A percentile compares a stretch with the other conserved stretches of the same genome.
phyloP scores from a whole-genome alignment of 2,329 filamentous ascomycete species.

The Gremmenia infestans region DNA sequence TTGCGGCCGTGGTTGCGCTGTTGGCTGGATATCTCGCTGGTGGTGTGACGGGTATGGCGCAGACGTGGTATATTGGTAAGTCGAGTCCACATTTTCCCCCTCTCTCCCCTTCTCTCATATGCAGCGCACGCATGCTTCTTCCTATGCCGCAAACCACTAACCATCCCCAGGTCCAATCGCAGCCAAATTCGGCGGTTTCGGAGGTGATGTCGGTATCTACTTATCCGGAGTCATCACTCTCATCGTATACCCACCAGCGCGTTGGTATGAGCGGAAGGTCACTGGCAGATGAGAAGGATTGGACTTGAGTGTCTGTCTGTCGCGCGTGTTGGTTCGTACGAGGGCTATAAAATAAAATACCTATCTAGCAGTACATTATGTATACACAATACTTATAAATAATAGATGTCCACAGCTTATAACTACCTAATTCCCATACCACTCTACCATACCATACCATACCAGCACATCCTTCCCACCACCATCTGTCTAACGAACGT shows the following conservation, averaged over 20 bases:
- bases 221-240: slow-evolving; percentile 24
- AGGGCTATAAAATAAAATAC: no score
- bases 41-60: slow-evolving; percentile 29
- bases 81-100: not conserved
- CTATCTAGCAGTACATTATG: no score
- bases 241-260: slow-evolving; percentile 23
- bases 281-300: slow-evolving; percentile 17
- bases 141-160: not conserved
- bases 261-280: slow-evolving; percentile 27
- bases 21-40: slow-evolving; percentile 27
- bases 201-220: slow-evolving; percentile 30
- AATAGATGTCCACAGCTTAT: no score
- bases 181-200: slow-evolving; percentile 24
- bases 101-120: no score
- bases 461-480: no score
- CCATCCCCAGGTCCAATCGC: slow-evolving; percentile 24
- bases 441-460: no score
- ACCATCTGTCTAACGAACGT: no score
- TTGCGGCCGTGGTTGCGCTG: slow-evolving; percentile 27
- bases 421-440: no score
- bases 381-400: no score
- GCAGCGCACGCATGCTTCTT: no score
- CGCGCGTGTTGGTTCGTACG: no score
- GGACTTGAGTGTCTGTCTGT: no score
- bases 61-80: slow-evolving; percentile 30